Base-by-base conservation (phyloP, 257 asterid genomes). In the Solanum bulbocastanum region DNA sequence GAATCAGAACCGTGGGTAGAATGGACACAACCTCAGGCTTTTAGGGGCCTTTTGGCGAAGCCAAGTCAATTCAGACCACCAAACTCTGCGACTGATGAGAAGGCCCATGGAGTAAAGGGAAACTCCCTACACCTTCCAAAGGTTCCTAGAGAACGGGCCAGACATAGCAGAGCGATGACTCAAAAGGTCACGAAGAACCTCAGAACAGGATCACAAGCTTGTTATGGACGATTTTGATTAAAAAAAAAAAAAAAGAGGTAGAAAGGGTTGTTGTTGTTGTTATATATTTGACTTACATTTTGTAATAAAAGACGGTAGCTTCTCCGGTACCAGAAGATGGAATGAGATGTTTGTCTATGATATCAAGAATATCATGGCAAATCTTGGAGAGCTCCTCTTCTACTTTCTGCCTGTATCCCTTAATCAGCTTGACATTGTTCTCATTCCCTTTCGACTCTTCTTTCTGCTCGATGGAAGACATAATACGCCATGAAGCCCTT, bases 381-480 rank as follows among this genome's bases (percentile, higher is more conserved):
- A 86, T 72, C 68, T 86, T 72, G 35, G 83, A 68, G n/a, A 72
- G 5, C 20, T 86, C 84, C 11, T 56, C 79, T 52, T 86, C 88
- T 11, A 86, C 88, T 20, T 86, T 86, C 37, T 74, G 84, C 18
- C 73, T 46, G 36, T 86, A 86, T 6, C 83, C 84, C 42, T 86
- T 86, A 30, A 72, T 52, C 25, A 71, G 52, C 84, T 52, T 74
- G 8, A 46, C 84, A 22, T 86, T 42, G 37, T 86, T 71, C 0
- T 72, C 73, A 0, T 86, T 86, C 14, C 88, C 98, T 89, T 95
- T 96, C 13, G 95, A 87, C 84, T 95, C 98, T 86, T 96, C 98
- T 90, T 96, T 95, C 90, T 95, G 99, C 89, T 96, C 98, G 32
- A 96, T 96, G 11, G 99, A 96, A 11, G 98, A 96, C 95, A 96